A percentile compares a stretch with the other conserved stretches of the same genome.
These are phyloP conservation scores for Phanerodontia chrysosporium DNA, from an alignment of 768 basidiomycete genomes.

Conservation along the genomic window DNA sequence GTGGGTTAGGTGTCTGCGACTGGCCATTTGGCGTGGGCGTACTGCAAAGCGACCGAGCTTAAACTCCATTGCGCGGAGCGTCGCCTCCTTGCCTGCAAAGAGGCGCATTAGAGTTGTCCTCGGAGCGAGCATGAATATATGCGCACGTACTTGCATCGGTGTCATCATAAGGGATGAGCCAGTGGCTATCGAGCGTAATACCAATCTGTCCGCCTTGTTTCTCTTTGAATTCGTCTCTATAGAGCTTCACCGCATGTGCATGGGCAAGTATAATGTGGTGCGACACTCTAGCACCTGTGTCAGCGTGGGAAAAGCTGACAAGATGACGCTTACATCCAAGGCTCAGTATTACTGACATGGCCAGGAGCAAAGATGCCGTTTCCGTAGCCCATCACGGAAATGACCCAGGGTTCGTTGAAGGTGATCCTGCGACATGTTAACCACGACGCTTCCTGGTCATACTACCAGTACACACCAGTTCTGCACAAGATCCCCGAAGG, in stretches of 20 bases:
- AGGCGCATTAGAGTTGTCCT: neutral
- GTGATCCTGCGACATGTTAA: slow-evolving; percentile 48
- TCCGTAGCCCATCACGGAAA: slow-evolving; percentile 67
- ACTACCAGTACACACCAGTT: slow-evolving; percentile 43
- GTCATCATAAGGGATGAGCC: slow-evolving; percentile 71
- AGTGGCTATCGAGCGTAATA: slow-evolving; percentile 78
- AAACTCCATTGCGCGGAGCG: slow-evolving; percentile 37
- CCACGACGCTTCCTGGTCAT: slow-evolving; percentile 4
- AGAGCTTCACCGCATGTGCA: slow-evolving; percentile 60
- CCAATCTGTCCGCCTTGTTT: slow-evolving; percentile 65
- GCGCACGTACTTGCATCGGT: slow-evolving; percentile 54
- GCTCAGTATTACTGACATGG: slow-evolving; percentile 64
- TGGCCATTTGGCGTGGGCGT: neutral
- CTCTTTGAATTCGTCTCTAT: slow-evolving; percentile 62
- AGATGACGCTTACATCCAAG: slow-evolving; percentile 54
- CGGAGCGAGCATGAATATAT: neutral
- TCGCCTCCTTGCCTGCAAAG: slow-evolving; percentile 34
- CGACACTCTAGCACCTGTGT: slow-evolving; percentile 44
- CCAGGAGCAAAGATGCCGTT: slow-evolving; percentile 71
- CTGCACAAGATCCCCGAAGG: slow-evolving; percentile 74
- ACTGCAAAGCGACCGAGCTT: slow-evolving; percentile 32
- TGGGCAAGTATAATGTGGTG: slow-evolving; percentile 69
- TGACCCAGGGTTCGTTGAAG: slow-evolving; percentile 74
- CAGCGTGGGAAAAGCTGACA: neutral
- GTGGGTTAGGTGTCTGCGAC: neutral